phyloP scores from a whole-genome alignment of 352 stramenopile species.

The Globisporangium orthogonon region DNA sequence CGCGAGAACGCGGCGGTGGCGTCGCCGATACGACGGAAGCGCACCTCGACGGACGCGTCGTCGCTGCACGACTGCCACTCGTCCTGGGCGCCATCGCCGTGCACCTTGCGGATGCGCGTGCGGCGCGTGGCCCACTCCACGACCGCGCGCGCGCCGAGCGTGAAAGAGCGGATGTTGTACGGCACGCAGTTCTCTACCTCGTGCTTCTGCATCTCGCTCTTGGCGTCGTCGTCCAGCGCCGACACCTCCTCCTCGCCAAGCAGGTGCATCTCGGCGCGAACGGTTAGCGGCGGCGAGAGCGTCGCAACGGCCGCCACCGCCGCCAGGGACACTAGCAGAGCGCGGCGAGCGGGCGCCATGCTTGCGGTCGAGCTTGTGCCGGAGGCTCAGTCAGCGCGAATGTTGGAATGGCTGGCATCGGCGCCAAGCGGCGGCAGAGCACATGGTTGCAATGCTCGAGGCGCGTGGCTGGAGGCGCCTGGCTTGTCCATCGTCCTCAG shows the following conservation, averaged over 20 bases:
- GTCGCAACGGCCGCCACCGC: not conserved
- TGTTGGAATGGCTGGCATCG: no score
- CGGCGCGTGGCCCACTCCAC: constrained; percentile 69
- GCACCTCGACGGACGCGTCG: constrained; percentile 49
- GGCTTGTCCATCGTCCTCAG: no score
- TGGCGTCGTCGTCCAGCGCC: constrained; percentile 38
- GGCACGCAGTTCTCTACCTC: constrained; percentile 84
- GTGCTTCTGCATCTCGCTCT: constrained; percentile 64
- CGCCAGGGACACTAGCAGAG: constrained; percentile 8
- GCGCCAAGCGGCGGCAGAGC: no score
- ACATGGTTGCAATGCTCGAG: no score
- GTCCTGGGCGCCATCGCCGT: constrained; percentile 18
- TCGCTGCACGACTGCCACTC: constrained; percentile 68
- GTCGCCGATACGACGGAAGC: constrained; percentile 36
- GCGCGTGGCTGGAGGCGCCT: no score
- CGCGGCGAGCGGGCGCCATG: not conserved
- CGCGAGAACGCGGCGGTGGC: constrained; percentile 26
- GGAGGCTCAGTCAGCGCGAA: no score
- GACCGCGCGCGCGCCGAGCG: constrained; percentile 39
- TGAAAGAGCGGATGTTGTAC: constrained; percentile 69
- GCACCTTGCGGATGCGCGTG: constrained; percentile 67
- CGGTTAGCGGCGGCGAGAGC: not conserved
- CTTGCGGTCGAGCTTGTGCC: no score
- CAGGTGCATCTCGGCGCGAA: constrained; percentile 21
- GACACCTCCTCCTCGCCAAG: constrained; percentile 29